These are phyloP conservation scores for Parasitella parasitica DNA, from an alignment of 371 early-diverging fungal genomes.

Conservation along the genomic window DNA sequence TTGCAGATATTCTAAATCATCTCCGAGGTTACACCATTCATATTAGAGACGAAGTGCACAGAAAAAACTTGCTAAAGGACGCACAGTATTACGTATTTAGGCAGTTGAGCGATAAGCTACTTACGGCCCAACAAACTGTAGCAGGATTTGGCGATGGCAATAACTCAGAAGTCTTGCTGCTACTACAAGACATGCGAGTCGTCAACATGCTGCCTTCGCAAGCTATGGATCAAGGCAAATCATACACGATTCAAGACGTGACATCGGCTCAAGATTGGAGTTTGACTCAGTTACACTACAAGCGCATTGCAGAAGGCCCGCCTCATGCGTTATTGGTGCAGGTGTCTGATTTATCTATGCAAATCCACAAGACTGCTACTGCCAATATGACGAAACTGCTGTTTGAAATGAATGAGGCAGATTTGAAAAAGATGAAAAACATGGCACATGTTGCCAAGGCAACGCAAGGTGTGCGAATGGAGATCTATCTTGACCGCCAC, in stretches of 20 bases:
- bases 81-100: conserved; percentile 61
- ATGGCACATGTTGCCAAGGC: conserved; percentile 34
- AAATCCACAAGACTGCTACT: conserved; percentile 14
- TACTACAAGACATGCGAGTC: conserved; percentile 43
- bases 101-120: conserved; percentile 51
- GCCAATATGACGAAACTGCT: background rate
- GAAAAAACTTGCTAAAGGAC: conserved; percentile 61
- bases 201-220: conserved; percentile 28
- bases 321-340: conserved; percentile 44
- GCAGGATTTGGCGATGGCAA: conserved; percentile 43
- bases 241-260: background rate
- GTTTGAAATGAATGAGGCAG: conserved; percentile 21
- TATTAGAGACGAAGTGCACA: conserved; percentile 61
- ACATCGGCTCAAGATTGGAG: conserved; percentile 8
- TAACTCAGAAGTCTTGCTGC: conserved; percentile 37
- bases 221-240: background rate
- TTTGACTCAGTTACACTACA: conserved; percentile 38
- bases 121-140: conserved; percentile 38
- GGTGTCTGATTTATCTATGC: conserved; percentile 29
- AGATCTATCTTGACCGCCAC: conserved; percentile 27
- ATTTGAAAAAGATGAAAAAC: conserved; percentile 32
- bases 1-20: conserved; percentile 60
- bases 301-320: conserved; percentile 26
- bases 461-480: conserved; percentile 11
- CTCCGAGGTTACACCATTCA: conserved; percentile 62